Percentiles rank a stretch among this genome's conserved stretches.
These are phyloP conservation scores for Cordyceps cateniannulata DNA, from an alignment of 2,329 filamentous ascomycete genomes.

Conservation along the genomic window DNA sequence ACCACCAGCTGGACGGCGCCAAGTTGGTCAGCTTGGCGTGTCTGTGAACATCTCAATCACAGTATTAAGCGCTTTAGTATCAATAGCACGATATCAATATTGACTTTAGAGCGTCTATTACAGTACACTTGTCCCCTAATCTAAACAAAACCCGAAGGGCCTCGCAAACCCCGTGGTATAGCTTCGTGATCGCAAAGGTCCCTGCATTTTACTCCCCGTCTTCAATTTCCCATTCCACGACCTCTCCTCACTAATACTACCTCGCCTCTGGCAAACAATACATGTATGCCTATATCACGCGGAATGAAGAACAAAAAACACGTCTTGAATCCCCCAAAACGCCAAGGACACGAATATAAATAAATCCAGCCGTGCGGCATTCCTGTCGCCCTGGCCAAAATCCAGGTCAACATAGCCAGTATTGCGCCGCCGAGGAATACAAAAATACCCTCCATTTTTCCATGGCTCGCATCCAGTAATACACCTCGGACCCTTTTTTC, in stretches of 20 bases:
- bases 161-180: not conserved
- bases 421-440: conserved; percentile 11
- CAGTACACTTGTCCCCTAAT: conserved; percentile 31
- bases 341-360: conserved; percentile 20
- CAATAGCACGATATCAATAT: not conserved
- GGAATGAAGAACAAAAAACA: not conserved
- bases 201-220: conserved; percentile 2
- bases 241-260: not conserved
- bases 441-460: conserved; percentile 11
- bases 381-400: not conserved
- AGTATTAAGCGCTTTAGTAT: not conserved
- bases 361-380: conserved; percentile 4
- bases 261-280: not conserved
- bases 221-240: not conserved
- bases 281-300: not conserved
- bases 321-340: conserved; percentile 15
- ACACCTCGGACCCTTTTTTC: conserved; percentile 11
- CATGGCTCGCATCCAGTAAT: conserved; percentile 11
- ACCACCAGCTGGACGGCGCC: not conserved
- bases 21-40: not conserved
- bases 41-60: not conserved
- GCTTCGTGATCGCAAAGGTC: not conserved
- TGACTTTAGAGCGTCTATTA: conserved; percentile 30
- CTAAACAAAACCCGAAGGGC: conserved; percentile 23
- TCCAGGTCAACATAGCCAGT: conserved; percentile 11